Conservation (phyloP, 192 early-diverging fungal genomes). For the Backusella westeae region DNA sequence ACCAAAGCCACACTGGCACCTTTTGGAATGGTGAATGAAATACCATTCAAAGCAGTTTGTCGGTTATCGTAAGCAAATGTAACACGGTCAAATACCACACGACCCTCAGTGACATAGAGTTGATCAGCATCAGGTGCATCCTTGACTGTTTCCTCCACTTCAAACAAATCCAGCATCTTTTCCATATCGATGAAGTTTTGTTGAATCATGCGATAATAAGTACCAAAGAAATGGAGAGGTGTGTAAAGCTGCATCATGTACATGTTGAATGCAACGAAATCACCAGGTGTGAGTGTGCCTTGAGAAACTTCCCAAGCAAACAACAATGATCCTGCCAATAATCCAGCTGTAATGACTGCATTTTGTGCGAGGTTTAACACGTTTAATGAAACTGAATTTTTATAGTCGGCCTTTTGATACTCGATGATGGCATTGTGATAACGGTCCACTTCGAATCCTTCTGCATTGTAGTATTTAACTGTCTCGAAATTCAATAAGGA, state of each 20-base stretch:
- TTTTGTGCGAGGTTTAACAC: slow-evolving; percentile 87
- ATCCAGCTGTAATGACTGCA: slow-evolving; percentile 79
- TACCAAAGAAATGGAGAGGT: slow-evolving; percentile 88
- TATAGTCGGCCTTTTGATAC: slow-evolving; percentile 85
- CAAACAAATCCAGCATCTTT: slow-evolving; percentile 86
- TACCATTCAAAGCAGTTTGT: slow-evolving; percentile 65
- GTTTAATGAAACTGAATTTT: slow-evolving; percentile 67
- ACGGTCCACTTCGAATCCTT: slow-evolving; percentile 76
- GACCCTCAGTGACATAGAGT: slow-evolving; percentile 52
- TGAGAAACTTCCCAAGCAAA: slow-evolving; percentile 77
- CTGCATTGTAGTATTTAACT: slow-evolving; percentile 95
- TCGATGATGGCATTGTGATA: slow-evolving; percentile 77
- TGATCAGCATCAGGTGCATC: slow-evolving; percentile 60
- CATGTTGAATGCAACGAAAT: slow-evolving; percentile 86
- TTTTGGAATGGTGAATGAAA: slow-evolving; percentile 67
- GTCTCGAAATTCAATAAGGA: slow-evolving; percentile 98
- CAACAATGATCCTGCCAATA: slow-evolving; percentile 78
- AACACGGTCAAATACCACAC: slow-evolving; percentile 70
- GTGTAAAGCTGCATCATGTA: slow-evolving; percentile 89
- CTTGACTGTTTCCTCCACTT: slow-evolving; percentile 59
- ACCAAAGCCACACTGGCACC: slow-evolving; percentile 77
- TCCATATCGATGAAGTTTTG: slow-evolving; percentile 97
- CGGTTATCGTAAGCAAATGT: slow-evolving; percentile 67
- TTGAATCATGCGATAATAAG: slow-evolving; percentile 91
- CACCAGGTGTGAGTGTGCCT: slow-evolving; percentile 68